Conservation (phyloP, 257 asterid species). For the Anisodus tanguticus region DNA sequence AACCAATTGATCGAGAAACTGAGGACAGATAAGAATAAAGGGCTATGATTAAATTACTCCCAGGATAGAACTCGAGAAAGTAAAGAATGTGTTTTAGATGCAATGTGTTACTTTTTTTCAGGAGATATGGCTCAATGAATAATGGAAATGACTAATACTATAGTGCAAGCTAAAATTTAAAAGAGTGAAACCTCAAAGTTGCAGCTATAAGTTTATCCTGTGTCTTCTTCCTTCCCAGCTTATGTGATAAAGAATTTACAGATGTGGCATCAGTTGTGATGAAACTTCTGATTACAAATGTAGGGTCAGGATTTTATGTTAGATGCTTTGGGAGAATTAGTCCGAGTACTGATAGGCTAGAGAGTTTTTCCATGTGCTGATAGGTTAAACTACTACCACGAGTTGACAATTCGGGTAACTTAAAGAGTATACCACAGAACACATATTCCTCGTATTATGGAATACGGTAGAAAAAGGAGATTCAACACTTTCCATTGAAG, state of each 20-base stretch:
- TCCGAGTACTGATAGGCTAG: background rate
- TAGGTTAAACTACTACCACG: background rate
- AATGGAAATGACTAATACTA: background rate
- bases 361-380: background rate
- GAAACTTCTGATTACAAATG: background rate
- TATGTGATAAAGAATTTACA: background rate
- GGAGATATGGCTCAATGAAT: constrained; percentile 5
- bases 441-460: background rate
- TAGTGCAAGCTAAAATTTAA: background rate
- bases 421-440: background rate
- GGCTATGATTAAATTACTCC: background rate
- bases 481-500: background rate
- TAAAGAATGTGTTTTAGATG: background rate
- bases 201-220: background rate
- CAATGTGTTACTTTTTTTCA: constrained; percentile 5
- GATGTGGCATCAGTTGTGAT: background rate
- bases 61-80: background rate
- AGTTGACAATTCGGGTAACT: constrained; percentile 1
- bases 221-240: background rate
- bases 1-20: background rate
- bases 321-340: background rate
- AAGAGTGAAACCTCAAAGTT: background rate
- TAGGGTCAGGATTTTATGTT: background rate
- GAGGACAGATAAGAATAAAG: background rate
- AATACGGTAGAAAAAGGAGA: constrained; percentile 1